These are phyloP conservation scores for Trichosporon inkin DNA, from an alignment of 1,284 basidiomycete genomes.

Conservation along the genomic window DNA sequence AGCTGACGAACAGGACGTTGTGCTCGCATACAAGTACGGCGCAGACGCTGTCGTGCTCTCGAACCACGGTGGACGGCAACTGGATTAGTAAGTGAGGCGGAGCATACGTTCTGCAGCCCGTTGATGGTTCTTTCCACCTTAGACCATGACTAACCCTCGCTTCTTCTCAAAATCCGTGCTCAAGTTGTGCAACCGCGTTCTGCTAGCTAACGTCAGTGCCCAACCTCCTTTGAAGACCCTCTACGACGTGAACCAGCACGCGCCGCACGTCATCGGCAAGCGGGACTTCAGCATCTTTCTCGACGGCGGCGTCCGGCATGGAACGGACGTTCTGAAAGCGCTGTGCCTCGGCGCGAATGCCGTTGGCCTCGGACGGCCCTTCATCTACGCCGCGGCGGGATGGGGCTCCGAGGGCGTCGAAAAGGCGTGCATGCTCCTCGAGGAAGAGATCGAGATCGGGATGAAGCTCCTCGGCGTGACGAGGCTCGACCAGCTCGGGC, in stretches of 20 bases:
- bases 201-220: slow-evolving; percentile 34
- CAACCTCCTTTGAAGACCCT: slow-evolving; percentile 69
- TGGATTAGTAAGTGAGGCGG: slow-evolving; percentile 25
- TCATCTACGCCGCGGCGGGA: slow-evolving; percentile 81
- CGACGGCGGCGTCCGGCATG: slow-evolving; percentile 77
- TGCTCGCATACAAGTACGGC: slow-evolving; percentile 48
- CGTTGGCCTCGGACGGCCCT: slow-evolving; percentile 78
- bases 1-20: slow-evolving; percentile 38
- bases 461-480: slow-evolving; percentile 76
- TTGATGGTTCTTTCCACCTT: too few relatives aligned
- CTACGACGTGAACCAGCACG: slow-evolving; percentile 62
- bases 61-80: slow-evolving; percentile 50
- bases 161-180: too few relatives aligned
- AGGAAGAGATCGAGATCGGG: slow-evolving; percentile 72
- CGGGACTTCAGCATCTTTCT: slow-evolving; percentile 62
- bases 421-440: slow-evolving; percentile 59
- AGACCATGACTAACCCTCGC: too few relatives aligned
- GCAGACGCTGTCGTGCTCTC: slow-evolving; percentile 51
- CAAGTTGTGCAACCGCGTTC: too few relatives aligned
- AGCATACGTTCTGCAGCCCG: too few relatives aligned
- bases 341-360: slow-evolving; percentile 80
- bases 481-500: slow-evolving; percentile 54
- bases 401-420: slow-evolving; percentile 78
- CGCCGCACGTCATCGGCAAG: slow-evolving; percentile 68
- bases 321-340: slow-evolving; percentile 86